phyloP scores from a whole-genome alignment of 805 yeast species.

The Tetrapisispora pingtungensis region DNA sequence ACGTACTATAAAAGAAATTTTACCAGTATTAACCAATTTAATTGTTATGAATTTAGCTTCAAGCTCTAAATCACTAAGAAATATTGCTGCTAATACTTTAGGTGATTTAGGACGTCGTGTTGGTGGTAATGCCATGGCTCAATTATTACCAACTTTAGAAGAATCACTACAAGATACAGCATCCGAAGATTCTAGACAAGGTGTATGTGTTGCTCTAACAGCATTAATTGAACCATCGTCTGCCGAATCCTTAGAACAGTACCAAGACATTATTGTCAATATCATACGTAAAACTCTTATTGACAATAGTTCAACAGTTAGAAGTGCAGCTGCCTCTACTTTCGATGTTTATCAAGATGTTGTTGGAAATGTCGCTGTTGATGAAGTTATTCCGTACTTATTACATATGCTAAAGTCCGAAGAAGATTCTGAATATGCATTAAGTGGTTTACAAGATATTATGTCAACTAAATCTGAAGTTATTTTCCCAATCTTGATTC shows the following conservation, averaged over 20 bases:
- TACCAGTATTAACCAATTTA: constrained; percentile 71
- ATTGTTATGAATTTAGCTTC: constrained; percentile 79
- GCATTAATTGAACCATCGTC: constrained; percentile 75
- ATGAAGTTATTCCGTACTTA: constrained; percentile 78
- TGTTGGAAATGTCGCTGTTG: constrained; percentile 78
- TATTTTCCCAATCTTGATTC: constrained; percentile 87
- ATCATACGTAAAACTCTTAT: constrained; percentile 73
- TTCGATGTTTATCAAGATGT: constrained; percentile 79
- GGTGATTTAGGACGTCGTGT: constrained; percentile 94
- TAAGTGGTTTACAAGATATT: constrained; percentile 81
- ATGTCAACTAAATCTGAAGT: constrained; percentile 85
- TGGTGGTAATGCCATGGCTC: constrained; percentile 76
- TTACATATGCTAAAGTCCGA: constrained; percentile 54
- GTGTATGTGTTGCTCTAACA: constrained; percentile 87
- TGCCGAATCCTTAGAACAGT: constrained; percentile 47
- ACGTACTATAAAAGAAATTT: constrained; percentile 80
- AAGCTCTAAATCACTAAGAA: constrained; percentile 66
- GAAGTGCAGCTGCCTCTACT: constrained; percentile 86
- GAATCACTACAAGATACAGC: constrained; percentile 45
- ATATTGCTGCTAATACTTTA: constrained; percentile 84
- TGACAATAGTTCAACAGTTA: constrained; percentile 61
- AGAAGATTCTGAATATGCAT: constrained; percentile 59
- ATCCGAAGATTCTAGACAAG: constrained; percentile 84
- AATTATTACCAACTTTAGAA: constrained; percentile 76
- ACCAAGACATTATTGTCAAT: constrained; percentile 57